Evolutionary conservation across 768 basidiomycete species (phyloP).

Genomic region (Krasilnikovozyma curviuscula): DNA sequence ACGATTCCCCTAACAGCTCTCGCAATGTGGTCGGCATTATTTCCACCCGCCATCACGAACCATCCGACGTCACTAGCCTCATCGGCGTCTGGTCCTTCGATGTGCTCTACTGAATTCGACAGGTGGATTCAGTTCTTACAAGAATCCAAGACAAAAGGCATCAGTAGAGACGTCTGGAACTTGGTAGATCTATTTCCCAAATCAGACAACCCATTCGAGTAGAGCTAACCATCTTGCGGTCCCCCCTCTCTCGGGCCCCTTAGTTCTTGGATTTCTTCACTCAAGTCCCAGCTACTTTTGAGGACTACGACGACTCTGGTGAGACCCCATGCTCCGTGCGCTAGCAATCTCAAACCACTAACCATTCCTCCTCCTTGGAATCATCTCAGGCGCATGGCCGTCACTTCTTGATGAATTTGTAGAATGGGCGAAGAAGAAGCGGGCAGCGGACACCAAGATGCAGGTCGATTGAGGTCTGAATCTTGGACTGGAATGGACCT

Average conservation of each 20-base stretch:
- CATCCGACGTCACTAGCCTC: constrained; percentile 22
- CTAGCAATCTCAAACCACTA: too few species aligned
- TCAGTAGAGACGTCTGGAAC: constrained; percentile 26
- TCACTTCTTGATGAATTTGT: constrained; percentile 27
- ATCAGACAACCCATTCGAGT: constrained; percentile 23
- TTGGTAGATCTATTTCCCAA: constrained; percentile 21
- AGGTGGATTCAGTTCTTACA: constrained; percentile 25
- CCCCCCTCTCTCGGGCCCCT: neutral
- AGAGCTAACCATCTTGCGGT: neutral
- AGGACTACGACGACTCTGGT: constrained; percentile 24
- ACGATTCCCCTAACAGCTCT: constrained; percentile 15
- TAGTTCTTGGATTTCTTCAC: constrained; percentile 10
- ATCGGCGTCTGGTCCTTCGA: constrained; percentile 4
- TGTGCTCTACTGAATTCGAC: constrained; percentile 17
- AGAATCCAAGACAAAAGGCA: constrained; percentile 19
- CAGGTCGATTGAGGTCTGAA: too few species aligned
- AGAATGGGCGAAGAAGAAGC: constrained; percentile 15
- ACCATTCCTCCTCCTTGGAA: too few species aligned
- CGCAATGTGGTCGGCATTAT: constrained; percentile 24
- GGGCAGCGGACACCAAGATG: too few species aligned
- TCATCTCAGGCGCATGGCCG: constrained; percentile 24
- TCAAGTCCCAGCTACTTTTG: constrained; percentile 7
- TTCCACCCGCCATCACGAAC: constrained; percentile 22
- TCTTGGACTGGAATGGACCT: too few species aligned
- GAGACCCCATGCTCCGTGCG: constrained; percentile 5